Conservation (phyloP, 306 rosid genomes). For the Psophocarpus tetragonolobus region DNA sequence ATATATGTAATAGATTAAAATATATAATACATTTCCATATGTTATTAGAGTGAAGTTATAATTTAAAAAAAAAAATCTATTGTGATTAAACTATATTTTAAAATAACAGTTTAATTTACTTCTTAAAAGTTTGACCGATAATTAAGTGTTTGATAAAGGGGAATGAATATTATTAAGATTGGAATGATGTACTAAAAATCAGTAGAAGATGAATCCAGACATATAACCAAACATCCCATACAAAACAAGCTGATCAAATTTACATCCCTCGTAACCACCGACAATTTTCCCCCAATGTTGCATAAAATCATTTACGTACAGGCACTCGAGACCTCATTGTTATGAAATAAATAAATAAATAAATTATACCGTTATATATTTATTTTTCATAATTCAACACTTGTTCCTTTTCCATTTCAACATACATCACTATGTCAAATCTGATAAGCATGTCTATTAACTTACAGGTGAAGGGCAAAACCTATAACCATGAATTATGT, state of each 20-base stretch:
- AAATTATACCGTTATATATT: not conserved
- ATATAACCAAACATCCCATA: not conserved
- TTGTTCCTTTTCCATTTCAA: not conserved
- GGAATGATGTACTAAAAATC: not conserved
- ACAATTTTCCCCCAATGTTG: not conserved
- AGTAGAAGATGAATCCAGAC: not conserved
- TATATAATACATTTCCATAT: too few relatives aligned
- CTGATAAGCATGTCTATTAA: not conserved
- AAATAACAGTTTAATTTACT: too few relatives aligned
- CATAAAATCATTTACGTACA: not conserved
- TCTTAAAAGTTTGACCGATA: too few relatives aligned
- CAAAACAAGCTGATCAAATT: not conserved
- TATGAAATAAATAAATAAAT: too few relatives aligned
- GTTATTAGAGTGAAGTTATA: too few relatives aligned
- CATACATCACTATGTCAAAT: not conserved
- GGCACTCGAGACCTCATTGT: not conserved
- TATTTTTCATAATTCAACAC: not conserved
- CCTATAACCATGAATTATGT: not conserved
- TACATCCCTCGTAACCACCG: not conserved
- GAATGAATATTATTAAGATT: not conserved
- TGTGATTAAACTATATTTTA: too few relatives aligned
- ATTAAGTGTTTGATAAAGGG: too few relatives aligned
- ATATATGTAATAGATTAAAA: too few relatives aligned
- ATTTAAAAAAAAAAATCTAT: too few relatives aligned
- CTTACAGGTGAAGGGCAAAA: not conserved